Conservation (phyloP, 2,329 filamentous ascomycete genomes). For the Claviceps digitariae region DNA sequence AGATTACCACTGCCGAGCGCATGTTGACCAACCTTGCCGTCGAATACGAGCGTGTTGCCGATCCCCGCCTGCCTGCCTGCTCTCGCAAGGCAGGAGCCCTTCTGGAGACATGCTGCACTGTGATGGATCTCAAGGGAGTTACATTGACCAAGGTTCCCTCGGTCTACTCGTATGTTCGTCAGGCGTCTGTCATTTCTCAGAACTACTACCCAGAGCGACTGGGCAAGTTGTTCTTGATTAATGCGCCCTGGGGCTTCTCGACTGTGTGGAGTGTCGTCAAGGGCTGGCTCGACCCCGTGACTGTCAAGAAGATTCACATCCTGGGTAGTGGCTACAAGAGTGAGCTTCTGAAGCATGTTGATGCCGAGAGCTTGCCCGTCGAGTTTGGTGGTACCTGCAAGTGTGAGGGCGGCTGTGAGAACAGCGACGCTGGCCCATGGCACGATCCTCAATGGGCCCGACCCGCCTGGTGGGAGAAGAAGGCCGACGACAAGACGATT, state of each 20-base stretch:
- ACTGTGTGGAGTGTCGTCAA: slow-evolving; percentile 77
- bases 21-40: slow-evolving; percentile 95
- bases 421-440: slow-evolving; percentile 91
- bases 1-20: slow-evolving; percentile 82
- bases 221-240: slow-evolving; percentile 94
- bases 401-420: slow-evolving; percentile 68
- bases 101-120: slow-evolving; percentile 94
- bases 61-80: slow-evolving; percentile 87
- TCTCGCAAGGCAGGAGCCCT: slow-evolving; percentile 81
- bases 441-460: slow-evolving; percentile 50
- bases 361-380: slow-evolving; percentile 78
- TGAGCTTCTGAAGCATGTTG: slow-evolving; percentile 73
- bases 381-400: slow-evolving; percentile 73
- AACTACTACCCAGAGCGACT: slow-evolving; percentile 99
- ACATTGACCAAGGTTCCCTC: slow-evolving; percentile 66
- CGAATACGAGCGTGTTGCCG: slow-evolving; percentile 93
- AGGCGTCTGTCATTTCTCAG: slow-evolving; percentile 80
- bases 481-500: slow-evolving; percentile 22
- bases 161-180: slow-evolving; percentile 78
- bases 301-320: slow-evolving; percentile 89
- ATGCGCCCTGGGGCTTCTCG: slow-evolving; percentile 91
- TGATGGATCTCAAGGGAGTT: slow-evolving; percentile 96
- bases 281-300: slow-evolving; percentile 92
- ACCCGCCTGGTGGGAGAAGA: slow-evolving; percentile 50
- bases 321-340: slow-evolving; percentile 69